Evolutionary conservation across 306 rosid genomes (phyloP), one percentile per base, ranked within the genome.

Genomic region (Psophocarpus tetragonolobus): DNA sequence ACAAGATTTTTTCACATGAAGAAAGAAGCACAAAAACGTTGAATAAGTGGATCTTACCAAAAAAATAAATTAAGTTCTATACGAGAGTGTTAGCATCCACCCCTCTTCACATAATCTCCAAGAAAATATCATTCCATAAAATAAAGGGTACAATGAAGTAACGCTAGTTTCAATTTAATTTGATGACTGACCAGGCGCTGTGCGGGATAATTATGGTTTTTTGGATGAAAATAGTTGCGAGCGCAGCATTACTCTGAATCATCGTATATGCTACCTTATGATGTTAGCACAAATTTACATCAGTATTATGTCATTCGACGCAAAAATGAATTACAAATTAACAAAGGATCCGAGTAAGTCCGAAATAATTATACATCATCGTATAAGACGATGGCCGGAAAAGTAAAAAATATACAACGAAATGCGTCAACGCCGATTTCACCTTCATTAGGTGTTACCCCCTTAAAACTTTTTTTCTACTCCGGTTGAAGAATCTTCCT

Each of bases 281-380:
- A 75, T 72, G 65, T 71, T 75, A 82, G 74, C 74, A 71, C 82
- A 70, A 57, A 74, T 79, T 61, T 82, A 85, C 84, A 86, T 83
- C 57, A 33, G 58, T 35, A 27, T 67, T 18, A 32, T 56, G 44
- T 35, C 79, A 71, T 64, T 14, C 44, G 29, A 75, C 11, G 77
- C 77, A 72, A 82, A 80, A 80, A 30, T 66, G 85, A 73, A 56
- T 48, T 32, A 14, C 57, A 24, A 51, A 76, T 38, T 65, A 82
- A 80, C 75, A 45, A 76, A 26, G 78, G 71, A 80, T 80, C 74
- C 21, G 21, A 41, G 79, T 76, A 72, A 44, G 75, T 81, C 81
- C 42, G 3, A 76, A 50, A 72, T 80, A 60, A 76, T 67, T 60
- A 83, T 68, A 86, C 79, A 86, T 58, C 29, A 39, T 60, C 69